Evolutionary conservation across 352 stramenopile species (phyloP), one percentile per base, ranked within the genome.

Genomic region (Pythium apleroticum): DNA sequence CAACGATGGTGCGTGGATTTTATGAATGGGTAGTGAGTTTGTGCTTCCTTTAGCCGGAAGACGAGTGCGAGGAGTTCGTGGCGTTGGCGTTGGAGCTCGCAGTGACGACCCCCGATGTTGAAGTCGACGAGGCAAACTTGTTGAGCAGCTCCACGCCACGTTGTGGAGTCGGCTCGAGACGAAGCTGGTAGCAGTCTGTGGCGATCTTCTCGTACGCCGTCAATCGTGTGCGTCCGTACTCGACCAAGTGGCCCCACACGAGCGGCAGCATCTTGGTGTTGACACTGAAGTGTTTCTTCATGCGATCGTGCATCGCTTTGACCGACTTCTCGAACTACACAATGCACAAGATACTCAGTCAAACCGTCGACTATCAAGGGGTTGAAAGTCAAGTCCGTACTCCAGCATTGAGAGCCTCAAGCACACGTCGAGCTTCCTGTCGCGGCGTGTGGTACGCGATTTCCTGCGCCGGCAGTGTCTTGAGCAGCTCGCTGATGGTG

Each of bases 201-300:
- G 77, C 74, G 27, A 88, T 76, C 14, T 75, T 67, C 35, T 85
- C 81, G 49, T 90, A 90, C 25, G 68, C 28, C 0, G 67, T 60
- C 57, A 90, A 68, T 10, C 73, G 71, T 8, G 57, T 63, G 11
- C 56, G 69, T 2, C 55, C 80, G 48, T 76, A 89, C 49, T 79
- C 69, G 17, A 84, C 53, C 1, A 90, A 57, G n/a, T 81, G 64
- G 24, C 74, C 77, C 83, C 81, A 91, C 11, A 86, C 71, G 6
- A 58, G 71, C 20, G 83, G 77, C 8, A 91, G 50, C 28, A 80
- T 78, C 54, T 85, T 87, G 9, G 71, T 31, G 15, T 80, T 86
- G 11, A 66, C 64, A 1, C 69, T 67, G 19, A 90, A 87, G 60
- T 91, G 80, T 28, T 91, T 91, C 52, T 91, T 91, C 72, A 91